Percentiles rank a stretch among this genome's conserved stretches.
Evolutionary conservation across 352 stramenopile species (phyloP).

Genomic region (Pythium coloratum): DNA sequence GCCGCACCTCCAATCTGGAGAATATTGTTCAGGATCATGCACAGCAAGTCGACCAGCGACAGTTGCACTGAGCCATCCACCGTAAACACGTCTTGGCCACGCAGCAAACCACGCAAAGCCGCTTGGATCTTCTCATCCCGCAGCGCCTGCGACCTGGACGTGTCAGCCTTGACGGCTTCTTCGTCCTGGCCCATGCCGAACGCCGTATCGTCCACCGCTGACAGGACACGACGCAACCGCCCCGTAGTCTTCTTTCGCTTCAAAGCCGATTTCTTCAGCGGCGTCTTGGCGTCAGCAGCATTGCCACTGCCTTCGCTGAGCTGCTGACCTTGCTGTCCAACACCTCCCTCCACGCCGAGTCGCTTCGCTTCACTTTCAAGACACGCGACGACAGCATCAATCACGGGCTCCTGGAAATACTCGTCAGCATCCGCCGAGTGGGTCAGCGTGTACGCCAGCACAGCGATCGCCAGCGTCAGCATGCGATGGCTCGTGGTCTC

Average conservation of each 20-base stretch:
- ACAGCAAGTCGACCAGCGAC: constrained; percentile 33
- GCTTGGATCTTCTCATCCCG: constrained; percentile 20
- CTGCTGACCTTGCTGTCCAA: not conserved
- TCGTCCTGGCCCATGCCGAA: not conserved
- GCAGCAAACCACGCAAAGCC: constrained; percentile 31
- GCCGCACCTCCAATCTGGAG: constrained; percentile 36
- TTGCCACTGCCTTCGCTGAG: not conserved
- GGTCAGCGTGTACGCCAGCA: constrained; percentile 46
- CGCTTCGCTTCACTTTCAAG: constrained; percentile 9
- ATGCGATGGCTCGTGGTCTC: not conserved
- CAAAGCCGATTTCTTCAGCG: constrained; percentile 45
- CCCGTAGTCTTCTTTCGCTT: constrained; percentile 47
- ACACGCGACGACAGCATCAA: constrained; percentile 35
- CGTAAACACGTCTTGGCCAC: constrained; percentile 34
- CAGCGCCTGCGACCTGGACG: not conserved
- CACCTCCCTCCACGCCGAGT: not conserved
- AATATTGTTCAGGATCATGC: constrained; percentile 42
- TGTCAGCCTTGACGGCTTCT: not conserved
- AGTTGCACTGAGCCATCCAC: constrained; percentile 35
- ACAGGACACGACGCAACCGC: not conserved
- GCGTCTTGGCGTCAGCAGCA: constrained; percentile 10
- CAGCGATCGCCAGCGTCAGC: constrained; percentile 34
- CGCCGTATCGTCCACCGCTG: not conserved
- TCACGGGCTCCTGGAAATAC: constrained; percentile 33
- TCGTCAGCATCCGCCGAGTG: constrained; percentile 32